phyloP scores from a whole-genome alignment of 1,284 basidiomycete genomes.

The Sporisorium sorghi region DNA sequence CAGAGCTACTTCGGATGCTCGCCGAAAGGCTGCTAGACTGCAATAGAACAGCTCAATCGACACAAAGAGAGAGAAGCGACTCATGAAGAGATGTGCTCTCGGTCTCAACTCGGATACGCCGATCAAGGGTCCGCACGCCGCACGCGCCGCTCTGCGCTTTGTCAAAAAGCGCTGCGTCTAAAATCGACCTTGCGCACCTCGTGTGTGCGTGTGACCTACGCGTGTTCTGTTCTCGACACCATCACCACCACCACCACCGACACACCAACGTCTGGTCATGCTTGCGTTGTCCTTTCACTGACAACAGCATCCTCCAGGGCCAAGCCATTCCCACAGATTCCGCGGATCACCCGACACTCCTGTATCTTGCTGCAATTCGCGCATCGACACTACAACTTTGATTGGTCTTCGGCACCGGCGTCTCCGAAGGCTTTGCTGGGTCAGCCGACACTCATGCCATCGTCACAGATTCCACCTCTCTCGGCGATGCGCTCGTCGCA shows the following conservation, averaged over 20 bases:
- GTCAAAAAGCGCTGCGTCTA: not conserved
- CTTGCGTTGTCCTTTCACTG: no score
- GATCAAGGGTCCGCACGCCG: constrained; percentile 6
- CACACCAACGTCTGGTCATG: no score
- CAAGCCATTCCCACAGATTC: no score
- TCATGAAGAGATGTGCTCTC: not conserved
- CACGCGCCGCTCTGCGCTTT: not conserved
- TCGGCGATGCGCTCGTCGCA: constrained; percentile 16
- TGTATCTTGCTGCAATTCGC: not conserved
- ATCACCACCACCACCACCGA: not conserved
- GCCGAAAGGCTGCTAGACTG: not conserved
- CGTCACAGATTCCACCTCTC: constrained; percentile 20
- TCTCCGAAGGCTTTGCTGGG: not conserved
- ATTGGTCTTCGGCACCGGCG: not conserved
- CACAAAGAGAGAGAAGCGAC: not conserved
- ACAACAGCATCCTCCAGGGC: no score
- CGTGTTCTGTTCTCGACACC: not conserved
- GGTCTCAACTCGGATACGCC: not conserved
- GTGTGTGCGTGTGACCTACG: not conserved
- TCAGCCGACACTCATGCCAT: constrained; percentile 7
- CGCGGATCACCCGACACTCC: no score
- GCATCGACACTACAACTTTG: not conserved
- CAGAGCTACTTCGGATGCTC: no score
- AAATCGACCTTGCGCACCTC: not conserved
- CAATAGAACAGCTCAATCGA: not conserved